Percentiles rank a stretch among this genome's conserved stretches.
Evolutionary conservation across 306 rosid genomes (phyloP).

Genomic region (Hippophae tibetana): DNA sequence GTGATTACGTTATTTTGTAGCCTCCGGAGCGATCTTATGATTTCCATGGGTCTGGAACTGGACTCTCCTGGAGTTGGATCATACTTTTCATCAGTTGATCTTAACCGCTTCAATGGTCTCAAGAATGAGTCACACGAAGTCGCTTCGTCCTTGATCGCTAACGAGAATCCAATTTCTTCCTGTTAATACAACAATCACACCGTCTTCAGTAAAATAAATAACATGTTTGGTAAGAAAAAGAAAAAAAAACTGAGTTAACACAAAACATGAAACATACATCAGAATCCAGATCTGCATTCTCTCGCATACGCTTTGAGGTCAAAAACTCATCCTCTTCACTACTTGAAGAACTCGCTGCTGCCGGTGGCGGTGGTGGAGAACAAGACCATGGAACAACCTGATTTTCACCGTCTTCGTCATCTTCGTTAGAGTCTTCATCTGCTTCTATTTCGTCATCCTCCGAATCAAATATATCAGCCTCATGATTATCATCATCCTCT

Average conservation of each 20-base stretch:
- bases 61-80: slow-evolving; percentile 2
- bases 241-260: background rate
- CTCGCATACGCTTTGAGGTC: slow-evolving; percentile 25
- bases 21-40: slow-evolving; percentile 25
- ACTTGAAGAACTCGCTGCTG: slow-evolving; percentile 18
- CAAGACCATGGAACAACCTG: slow-evolving; percentile 54
- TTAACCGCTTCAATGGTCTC: slow-evolving; percentile 23
- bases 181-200: slow-evolving; percentile 9
- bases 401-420: slow-evolving; percentile 27
- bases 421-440: slow-evolving; percentile 20
- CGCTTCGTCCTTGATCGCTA: slow-evolving; percentile 16
- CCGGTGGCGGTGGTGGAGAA: slow-evolving; percentile 18
- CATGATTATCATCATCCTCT: slow-evolving; percentile 3
- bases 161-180: slow-evolving; percentile 19
- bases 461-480: background rate
- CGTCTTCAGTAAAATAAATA: background rate
- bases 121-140: slow-evolving; percentile 14
- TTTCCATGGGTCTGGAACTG: slow-evolving; percentile 16
- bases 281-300: slow-evolving; percentile 21
- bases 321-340: slow-evolving; percentile 23
- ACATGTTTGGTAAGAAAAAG: background rate
- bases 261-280: slow-evolving; percentile 17
- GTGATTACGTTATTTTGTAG: slow-evolving; percentile 12
- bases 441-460: slow-evolving; percentile 11
- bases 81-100: slow-evolving; percentile 4